Percentiles rank a stretch among this genome's conserved stretches.
Evolutionary conservation across 2,329 filamentous ascomycete genomes (phyloP).

Genomic region (Aureobasidium sp.): DNA sequence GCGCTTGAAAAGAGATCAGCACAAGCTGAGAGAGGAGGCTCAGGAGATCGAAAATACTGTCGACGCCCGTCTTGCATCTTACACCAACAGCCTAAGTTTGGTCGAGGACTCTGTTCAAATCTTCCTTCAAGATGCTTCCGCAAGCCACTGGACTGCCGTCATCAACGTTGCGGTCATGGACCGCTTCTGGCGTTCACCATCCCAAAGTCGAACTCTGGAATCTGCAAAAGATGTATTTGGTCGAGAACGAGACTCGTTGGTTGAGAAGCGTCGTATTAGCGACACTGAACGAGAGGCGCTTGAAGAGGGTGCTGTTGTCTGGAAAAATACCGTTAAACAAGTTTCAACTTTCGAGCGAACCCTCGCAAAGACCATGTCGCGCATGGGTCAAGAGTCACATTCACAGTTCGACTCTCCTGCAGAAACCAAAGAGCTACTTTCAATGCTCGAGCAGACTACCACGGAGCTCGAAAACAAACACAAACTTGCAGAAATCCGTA

Average conservation of each 20-base stretch:
- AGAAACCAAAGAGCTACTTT: constrained; percentile 36
- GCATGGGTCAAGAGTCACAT: constrained; percentile 16
- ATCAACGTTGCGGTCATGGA: constrained; percentile 1
- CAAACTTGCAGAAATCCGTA: constrained; percentile 50
- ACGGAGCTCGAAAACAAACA: constrained; percentile 49
- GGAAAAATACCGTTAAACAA: constrained; percentile 55
- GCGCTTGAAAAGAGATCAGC: constrained; percentile 53
- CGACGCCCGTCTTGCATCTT: constrained; percentile 66
- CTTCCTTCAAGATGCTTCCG: constrained; percentile 42
- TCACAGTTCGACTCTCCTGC: constrained; percentile 13
- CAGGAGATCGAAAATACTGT: constrained; percentile 57
- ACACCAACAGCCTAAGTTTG: constrained; percentile 58
- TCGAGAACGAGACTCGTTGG: constrained; percentile 52
- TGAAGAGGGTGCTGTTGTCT: constrained; percentile 59
- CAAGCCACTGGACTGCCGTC: not conserved
- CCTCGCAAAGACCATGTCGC: constrained; percentile 51
- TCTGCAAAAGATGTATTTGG: constrained; percentile 69
- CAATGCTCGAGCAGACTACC: constrained; percentile 52
- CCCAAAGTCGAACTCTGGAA: constrained; percentile 58
- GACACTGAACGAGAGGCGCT: constrained; percentile 58
- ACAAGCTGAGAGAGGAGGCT: constrained; percentile 54
- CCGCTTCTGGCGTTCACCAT: constrained; percentile 45
- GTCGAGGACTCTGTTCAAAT: constrained; percentile 56
- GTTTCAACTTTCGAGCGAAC: constrained; percentile 59
- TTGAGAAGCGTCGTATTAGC: constrained; percentile 49